Conservation (phyloP, 2,329 filamentous ascomycete genomes). For the Domatiomyces catenatus region DNA sequence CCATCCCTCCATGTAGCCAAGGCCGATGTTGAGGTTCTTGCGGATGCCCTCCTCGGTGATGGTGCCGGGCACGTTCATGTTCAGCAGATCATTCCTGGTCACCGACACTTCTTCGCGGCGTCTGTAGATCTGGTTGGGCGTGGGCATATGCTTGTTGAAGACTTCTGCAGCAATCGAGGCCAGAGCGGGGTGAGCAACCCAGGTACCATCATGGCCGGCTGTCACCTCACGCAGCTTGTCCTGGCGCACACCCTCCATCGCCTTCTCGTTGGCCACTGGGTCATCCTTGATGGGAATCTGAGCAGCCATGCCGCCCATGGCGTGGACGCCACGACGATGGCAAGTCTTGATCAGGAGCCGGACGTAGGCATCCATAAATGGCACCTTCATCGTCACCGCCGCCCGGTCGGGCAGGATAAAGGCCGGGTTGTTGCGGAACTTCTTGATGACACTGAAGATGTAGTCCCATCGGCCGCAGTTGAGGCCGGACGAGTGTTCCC, state of each 20-base stretch:
- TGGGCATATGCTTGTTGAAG: slow-evolving; percentile 98
- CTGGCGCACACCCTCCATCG: slow-evolving; percentile 81
- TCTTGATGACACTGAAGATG: slow-evolving; percentile 99
- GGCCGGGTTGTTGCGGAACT: slow-evolving; percentile 86
- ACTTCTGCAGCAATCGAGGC: slow-evolving; percentile 76
- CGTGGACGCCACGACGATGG: slow-evolving; percentile 91
- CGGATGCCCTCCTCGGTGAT: slow-evolving; percentile 90
- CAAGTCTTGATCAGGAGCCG: slow-evolving; percentile 97
- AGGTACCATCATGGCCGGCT: slow-evolving; percentile 90
- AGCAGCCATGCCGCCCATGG: slow-evolving; percentile 96
- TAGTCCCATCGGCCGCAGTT: slow-evolving; percentile 99
- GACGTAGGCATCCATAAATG: slow-evolving; percentile 96
- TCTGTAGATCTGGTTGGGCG: slow-evolving; percentile 86
- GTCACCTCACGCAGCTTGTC: slow-evolving; percentile 94
- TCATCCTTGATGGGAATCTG: slow-evolving; percentile 98
- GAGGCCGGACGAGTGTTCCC: slow-evolving; percentile 86
- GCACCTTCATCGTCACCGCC: slow-evolving; percentile 89
- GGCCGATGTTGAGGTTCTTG: slow-evolving; percentile 93
- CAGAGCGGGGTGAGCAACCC: slow-evolving; percentile 92
- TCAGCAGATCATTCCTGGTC: slow-evolving; percentile 76
- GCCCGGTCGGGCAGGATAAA: slow-evolving; percentile 89
- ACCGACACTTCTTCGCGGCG: slow-evolving; percentile 81
- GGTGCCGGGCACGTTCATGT: slow-evolving; percentile 91
- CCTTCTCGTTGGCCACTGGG: slow-evolving; percentile 74
- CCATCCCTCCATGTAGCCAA: slow-evolving; percentile 99